phyloP scores from a whole-genome alignment of 2,329 filamentous ascomycete species.

The Samsoniella hepiali region DNA sequence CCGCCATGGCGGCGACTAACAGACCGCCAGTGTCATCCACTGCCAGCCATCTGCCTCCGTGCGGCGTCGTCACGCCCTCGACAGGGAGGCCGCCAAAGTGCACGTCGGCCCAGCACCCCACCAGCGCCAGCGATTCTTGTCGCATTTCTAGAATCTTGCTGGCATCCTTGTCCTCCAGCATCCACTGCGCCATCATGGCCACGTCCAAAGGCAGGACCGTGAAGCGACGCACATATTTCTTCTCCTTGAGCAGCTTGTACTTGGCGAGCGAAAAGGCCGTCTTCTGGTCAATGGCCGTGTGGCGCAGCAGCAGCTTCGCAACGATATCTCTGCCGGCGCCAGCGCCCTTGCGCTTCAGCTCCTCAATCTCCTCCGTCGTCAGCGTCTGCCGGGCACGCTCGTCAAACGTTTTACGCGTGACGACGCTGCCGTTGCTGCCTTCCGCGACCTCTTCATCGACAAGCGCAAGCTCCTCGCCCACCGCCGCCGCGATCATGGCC shows the following conservation, averaged over 20 bases:
- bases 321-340: slow-evolving; percentile 86
- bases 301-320: slow-evolving; percentile 85
- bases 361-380: slow-evolving; percentile 71
- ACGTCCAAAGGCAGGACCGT: slow-evolving; percentile 82
- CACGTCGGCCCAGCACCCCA: slow-evolving; percentile 87
- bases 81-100: slow-evolving; percentile 53
- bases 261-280: slow-evolving; percentile 91
- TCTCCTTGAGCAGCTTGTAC: slow-evolving; percentile 90
- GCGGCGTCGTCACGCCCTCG: slow-evolving; percentile 27
- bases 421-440: slow-evolving; percentile 35
- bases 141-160: slow-evolving; percentile 79
- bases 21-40: slow-evolving; percentile 86
- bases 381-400: slow-evolving; percentile 70
- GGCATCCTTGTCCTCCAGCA: slow-evolving; percentile 76
- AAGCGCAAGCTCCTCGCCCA: slow-evolving; percentile 42
- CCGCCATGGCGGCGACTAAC: slow-evolving; percentile 77
- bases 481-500: slow-evolving; percentile 35
- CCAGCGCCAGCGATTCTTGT: slow-evolving; percentile 75
- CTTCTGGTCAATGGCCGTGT: slow-evolving; percentile 89
- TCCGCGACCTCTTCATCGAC: slow-evolving; percentile 32
- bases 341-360: slow-evolving; percentile 67
- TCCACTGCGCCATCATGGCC: slow-evolving; percentile 68
- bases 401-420: slow-evolving; percentile 58
- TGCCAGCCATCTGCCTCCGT: slow-evolving; percentile 65
- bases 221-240: slow-evolving; percentile 89